Evolutionary conservation across 164 flowering plant species (phyloP), one percentile per base, ranked within the genome.

Genomic region (Malania oleifera): DNA sequence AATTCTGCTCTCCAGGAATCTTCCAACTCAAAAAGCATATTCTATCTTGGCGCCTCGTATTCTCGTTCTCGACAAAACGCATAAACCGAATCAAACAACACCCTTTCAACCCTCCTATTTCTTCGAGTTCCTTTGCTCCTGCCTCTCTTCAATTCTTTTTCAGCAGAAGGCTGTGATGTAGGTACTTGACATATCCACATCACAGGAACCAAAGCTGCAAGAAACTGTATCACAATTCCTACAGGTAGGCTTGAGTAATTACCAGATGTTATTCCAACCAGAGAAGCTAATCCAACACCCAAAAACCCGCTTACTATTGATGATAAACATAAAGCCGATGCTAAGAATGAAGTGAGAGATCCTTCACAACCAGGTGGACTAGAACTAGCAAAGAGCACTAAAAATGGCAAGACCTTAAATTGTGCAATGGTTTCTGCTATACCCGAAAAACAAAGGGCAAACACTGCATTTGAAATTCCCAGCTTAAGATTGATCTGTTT

Each of bases 311-410:
- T 78, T 40, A 80, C 1, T 18, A 92, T 80, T 9, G 89, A 85
- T 3, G 96, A 77, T 39, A 87, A 66, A 62, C 86, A 80, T 54
- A 84, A 62, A 4, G 84, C 76, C 18, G 96, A 89, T 29, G 87
- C 91, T 23, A 84, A 65, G 70, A 92, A 89, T 15, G 98, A 81
- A 51, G 81, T 79, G 8, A 92, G 80, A 26, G 98, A 85, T 39
- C 91, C 98, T 68, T 89, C 98, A 60, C 83, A 82, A 1, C 98
- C 96, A 11, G 63, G 59, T 4, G 96, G 96, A 56, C 93, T 82
- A 56, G 84, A 59, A 56, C 75, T 84, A 15, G 85, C 88, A 23
- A 92, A 70, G 25, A 92, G 76, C 61, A 89, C 82, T 10, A 82
- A 62, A 64, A 92, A 89, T 2, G 98, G 98, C 27, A 92, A 63